Base-by-base conservation (phyloP, 2,329 filamentous ascomycete genomes). In the Verticillium nubilum region DNA sequence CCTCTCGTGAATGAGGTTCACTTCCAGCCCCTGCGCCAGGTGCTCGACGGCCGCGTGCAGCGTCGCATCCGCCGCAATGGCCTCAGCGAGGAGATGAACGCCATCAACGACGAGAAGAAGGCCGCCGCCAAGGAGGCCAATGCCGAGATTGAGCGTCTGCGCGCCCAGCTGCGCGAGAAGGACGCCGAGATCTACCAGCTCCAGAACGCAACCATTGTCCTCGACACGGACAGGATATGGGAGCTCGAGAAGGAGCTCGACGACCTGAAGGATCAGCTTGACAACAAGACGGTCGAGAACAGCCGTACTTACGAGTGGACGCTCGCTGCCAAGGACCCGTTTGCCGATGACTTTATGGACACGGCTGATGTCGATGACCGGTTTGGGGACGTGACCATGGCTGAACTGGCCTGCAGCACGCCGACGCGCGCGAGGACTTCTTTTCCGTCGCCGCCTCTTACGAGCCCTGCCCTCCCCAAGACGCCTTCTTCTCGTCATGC, bases 11-110 rank as follows among this genome's bases (percentile, higher is more conserved):
- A 74, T 50, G 70, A 78, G 64, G 61, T 80, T 58, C 72, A 76
- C 60, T 80, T 85, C 56, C 69, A 76, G 28, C 76, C 79, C 0
- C 75, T 86, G 3, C 78, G 81, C 9, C 82, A 85, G 59, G 79
- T 85, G 17, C 74, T 84, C 7, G 80, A 85, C 47, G 83, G 81
- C 6, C 79, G 85, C 15, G 76, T 86, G 53, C 81, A 85, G 70
- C 78, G 85, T 5, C 79, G 84, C 19, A 76, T 84, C 37, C 76
- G 81, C 7, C 79, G 85, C 56, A 83, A 81, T 63, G 78, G 81
- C 3, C 67, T 86, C 5, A 85, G 83, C 63, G 83, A 84, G 62
- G 81, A 86, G 70, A 80, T 86, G 72, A 82, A 85, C 67, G 68
- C 70, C 13, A 79, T 85, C 58, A 72, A 78, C 7, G 71, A 72